Evolutionary conservation across 176 grass and related monocot genomes (phyloP).

Genomic region (Musa acuminata): DNA sequence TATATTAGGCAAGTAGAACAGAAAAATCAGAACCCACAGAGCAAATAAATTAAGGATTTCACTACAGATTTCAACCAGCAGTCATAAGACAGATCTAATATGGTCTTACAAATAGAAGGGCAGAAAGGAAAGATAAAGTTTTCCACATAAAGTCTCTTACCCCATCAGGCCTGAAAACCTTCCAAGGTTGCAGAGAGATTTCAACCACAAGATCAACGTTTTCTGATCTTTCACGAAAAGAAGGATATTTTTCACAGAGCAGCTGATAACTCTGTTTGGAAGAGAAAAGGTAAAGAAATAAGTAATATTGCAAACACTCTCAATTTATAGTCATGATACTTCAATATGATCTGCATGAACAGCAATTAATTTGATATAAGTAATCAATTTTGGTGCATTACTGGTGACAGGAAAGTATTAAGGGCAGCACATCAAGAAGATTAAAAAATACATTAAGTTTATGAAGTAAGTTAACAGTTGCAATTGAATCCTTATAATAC

Average conservation of each 20-base stretch:
- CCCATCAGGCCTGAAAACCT: slow-evolving; percentile 94
- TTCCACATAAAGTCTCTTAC: slow-evolving; percentile 42
- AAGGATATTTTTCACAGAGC: slow-evolving; percentile 78
- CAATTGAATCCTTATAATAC: too few species aligned
- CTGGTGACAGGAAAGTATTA: too few species aligned
- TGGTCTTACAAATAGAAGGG: background rate
- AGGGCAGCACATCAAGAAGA: too few species aligned
- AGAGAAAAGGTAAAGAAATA: slow-evolving; percentile 12
- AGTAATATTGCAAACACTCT: background rate
- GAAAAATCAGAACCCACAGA: too few species aligned
- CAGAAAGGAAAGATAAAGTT: slow-evolving; percentile 12
- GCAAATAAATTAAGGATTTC: too few species aligned
- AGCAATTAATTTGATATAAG: too few species aligned
- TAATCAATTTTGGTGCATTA: too few species aligned
- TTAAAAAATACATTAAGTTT: too few species aligned
- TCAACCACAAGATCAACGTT: slow-evolving; percentile 95
- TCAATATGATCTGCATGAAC: too few species aligned
- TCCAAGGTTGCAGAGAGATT: slow-evolving; percentile 97
- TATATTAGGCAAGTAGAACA: too few species aligned
- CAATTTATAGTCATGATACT: too few species aligned
- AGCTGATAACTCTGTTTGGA: slow-evolving; percentile 68
- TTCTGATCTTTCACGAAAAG: slow-evolving; percentile 97
- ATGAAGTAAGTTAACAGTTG: too few species aligned
- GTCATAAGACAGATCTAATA: background rate
- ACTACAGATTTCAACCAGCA: background rate